phyloP scores from a whole-genome alignment of 176 grass and related monocot genomes.

The Otatea glauca region DNA sequence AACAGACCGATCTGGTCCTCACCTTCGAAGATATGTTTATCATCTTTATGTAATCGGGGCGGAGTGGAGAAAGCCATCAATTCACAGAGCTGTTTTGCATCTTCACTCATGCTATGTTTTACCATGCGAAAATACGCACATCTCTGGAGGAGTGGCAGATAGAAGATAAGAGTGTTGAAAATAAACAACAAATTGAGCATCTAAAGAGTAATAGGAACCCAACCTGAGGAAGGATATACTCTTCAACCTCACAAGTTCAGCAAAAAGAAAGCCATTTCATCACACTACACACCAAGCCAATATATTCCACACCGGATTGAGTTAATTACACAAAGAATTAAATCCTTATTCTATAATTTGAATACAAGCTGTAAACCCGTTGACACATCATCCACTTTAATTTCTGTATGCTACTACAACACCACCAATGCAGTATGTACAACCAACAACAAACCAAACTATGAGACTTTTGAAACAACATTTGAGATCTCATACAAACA shows the following conservation, averaged over 20 bases:
- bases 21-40: not conserved
- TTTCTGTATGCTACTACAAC: slow-evolving; percentile 59
- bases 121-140: not conserved
- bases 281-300: slow-evolving; percentile 49
- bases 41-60: not conserved
- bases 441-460: slow-evolving; percentile 52
- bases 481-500: slow-evolving; percentile 25
- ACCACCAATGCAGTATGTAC: slow-evolving; percentile 58
- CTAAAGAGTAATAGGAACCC: not conserved
- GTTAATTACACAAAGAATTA: slow-evolving; percentile 70
- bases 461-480: slow-evolving; percentile 23
- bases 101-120: not conserved
- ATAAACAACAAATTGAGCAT: not conserved
- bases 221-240: slow-evolving; percentile 16
- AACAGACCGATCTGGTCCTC: not conserved
- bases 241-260: slow-evolving; percentile 13
- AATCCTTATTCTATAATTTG: slow-evolving; percentile 67
- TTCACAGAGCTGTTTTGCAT: not conserved
- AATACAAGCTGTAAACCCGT: slow-evolving; percentile 57
- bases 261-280: not conserved
- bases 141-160: not conserved
- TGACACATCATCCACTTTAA: slow-evolving; percentile 35
- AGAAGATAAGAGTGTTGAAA: not conserved
- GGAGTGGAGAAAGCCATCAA: not conserved
- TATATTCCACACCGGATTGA: slow-evolving; percentile 34